Conservation (phyloP, 202 grass and related monocot species). For the Hordeum pubiflorum region DNA sequence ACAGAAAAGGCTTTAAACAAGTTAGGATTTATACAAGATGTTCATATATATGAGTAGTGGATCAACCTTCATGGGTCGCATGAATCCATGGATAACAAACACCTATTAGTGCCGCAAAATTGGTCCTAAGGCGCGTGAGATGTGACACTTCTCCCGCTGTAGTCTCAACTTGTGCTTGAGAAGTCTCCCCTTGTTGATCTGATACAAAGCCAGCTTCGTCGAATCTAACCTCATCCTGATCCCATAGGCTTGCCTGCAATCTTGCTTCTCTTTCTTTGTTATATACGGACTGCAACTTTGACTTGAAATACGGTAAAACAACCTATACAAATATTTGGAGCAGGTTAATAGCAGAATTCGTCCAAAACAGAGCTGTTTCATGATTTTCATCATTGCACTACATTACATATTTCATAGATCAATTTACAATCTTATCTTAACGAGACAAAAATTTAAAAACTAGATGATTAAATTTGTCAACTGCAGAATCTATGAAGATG, state of each 20-base stretch:
- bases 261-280: conserved; percentile 97
- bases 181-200: conserved; percentile 72
- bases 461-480: not conserved
- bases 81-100: conserved; percentile 99
- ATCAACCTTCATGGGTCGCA: conserved; percentile 86
- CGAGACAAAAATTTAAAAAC: not conserved
- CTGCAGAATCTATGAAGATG: not conserved
- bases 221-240: conserved; percentile 60
- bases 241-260: conserved; percentile 97
- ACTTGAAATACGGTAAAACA: conserved; percentile 95
- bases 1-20: not conserved
- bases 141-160: conserved; percentile 43
- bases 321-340: conserved; percentile 51
- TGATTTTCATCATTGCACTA: not conserved
- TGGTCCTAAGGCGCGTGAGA: conserved; percentile 64
- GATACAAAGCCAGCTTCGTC: conserved; percentile 61
- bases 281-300: conserved; percentile 87
- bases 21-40: not conserved
- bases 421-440: not conserved
- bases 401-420: conserved; percentile 1
- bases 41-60: conserved; percentile 6
- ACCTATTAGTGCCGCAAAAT: conserved; percentile 52
- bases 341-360: conserved; percentile 18
- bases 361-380: not conserved
- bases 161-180: conserved; percentile 33